Base-by-base conservation (phyloP, 257 asterid species). In the Paulownia fortunei region DNA sequence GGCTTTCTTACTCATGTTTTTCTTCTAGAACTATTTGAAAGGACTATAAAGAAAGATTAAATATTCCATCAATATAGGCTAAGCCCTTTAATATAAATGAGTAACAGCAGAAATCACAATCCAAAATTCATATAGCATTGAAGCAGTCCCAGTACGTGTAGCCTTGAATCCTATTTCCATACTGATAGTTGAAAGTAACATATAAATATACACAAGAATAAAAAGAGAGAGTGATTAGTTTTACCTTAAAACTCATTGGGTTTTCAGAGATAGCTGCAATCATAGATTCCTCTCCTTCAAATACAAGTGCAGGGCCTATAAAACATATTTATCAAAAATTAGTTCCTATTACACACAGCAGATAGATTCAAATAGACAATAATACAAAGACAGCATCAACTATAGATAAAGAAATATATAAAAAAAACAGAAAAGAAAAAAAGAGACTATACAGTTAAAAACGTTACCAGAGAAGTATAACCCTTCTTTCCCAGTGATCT, bases 401-500 rank as follows among this genome's bases (percentile, higher is more conserved):
- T 30, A 69, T 12, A 66, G 32, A 52, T 6, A 36, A 70, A 46
- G 23, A 46, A 5, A 1, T 15, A 34, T 44, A 3, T 13, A 23
- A 55, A 58, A 23, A 41, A 8, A 69, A 51, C 1, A n/a, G 18
- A 51, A 32, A 76, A 32, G 39, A 13, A 30, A 70, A 49, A n/a
- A 18, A 18, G 47, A 42, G 39, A 6, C 23, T 19, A 19, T 11
- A 19, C 34, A 44, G 46, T 18, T 19, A 18, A 70, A 65, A 62
- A 72, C 65, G 54, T 66, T 75, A 95, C 99, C 99, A 6, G 93
- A 84, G 87, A 95, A 95, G 87, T 87, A 93, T 79, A 95, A 44
- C 79, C 99, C 99, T 84, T 95, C 99, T 86, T 95, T 95, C 74
- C 99, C 99, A 0, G 99, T 95, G 81, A 95, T 95, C 86, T 95